Evolutionary conservation across 345 rosid genomes (phyloP).

Genomic region (Draba incana): DNA sequence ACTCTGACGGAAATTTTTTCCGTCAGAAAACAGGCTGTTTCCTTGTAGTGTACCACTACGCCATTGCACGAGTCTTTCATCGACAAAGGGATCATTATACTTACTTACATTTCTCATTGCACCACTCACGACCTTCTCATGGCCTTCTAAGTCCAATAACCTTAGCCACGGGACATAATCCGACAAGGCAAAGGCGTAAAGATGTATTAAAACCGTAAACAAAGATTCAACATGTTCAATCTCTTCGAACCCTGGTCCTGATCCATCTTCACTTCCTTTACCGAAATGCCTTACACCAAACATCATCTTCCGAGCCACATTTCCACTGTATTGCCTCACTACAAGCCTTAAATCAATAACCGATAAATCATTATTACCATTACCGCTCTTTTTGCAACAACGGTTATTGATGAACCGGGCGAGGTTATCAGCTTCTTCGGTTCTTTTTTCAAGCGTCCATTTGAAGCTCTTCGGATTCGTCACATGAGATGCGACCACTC

Average conservation of each 20-base stretch:
- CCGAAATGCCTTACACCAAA: conserved; percentile 51
- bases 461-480: conserved; percentile 30
- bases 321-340: conserved; percentile 49
- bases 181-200: conserved; percentile 51
- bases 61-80: conserved; percentile 55
- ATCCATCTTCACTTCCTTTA: conserved; percentile 41
- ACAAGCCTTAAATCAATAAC: conserved; percentile 43
- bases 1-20: too few species aligned
- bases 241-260: conserved; percentile 54
- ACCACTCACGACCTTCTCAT: conserved; percentile 45
- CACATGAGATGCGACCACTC: conserved; percentile 38
- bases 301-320: conserved; percentile 49
- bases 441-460: conserved; percentile 27
- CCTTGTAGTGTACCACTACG: conserved; percentile 31
- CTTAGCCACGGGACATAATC: conserved; percentile 53
- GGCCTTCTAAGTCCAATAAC: conserved; percentile 59
- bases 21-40: too few species aligned
- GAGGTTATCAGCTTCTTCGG: conserved; percentile 55
- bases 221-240: conserved; percentile 51
- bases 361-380: neutral
- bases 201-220: conserved; percentile 43
- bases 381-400: conserved; percentile 7
- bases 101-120: conserved; percentile 39
- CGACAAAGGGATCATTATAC: conserved; percentile 56
- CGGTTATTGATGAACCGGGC: conserved; percentile 42